Evolutionary conservation across 805 yeast species (phyloP), one percentile per base, ranked within the genome.

Genomic region (Lipomyces anomalus): DNA sequence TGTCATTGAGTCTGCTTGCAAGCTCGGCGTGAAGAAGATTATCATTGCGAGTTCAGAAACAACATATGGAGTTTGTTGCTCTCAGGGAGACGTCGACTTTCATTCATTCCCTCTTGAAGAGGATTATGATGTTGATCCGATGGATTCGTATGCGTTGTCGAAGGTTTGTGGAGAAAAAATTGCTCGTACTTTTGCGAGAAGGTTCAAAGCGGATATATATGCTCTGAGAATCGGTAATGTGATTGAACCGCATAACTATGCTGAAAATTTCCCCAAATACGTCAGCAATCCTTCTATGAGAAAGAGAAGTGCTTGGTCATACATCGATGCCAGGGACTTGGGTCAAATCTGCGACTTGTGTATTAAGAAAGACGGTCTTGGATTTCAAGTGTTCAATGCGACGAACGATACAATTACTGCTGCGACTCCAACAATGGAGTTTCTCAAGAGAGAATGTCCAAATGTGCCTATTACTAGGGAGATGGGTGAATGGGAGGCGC

Each of bases 401-500:
- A 38, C 42, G 20, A 38, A 38, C 22, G 42, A 38, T 26, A 38
- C 42, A 13, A 38, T 38, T 18, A 38, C 36, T 4, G 29, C 42
- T 13, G 21, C 21, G 23, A 18, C 29, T 28, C 42, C 42, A 28
- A 38, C 42, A 6, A 11, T 11, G 42, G 42, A 38, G 36, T 11
- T 24, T n/a, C 36, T 38, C 6, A 26, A 18, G 29, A 26, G 13
- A 4, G 38, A 38, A 24, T 38, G 42, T 16, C 42, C 42, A 21
- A 26, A 38, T 18, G 34, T 28, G 35, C 38, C 42, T 9, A 38
- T 38, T 35, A 38, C 42, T 3, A 23, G 42, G 37, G 42, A 38
- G 21, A 38, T 38, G 42, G 42, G 36, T 17, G 42, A 38, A 17
- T 38, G 42, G 42, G 42, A 38, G 42, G 42, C 42, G 9, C 42